These are phyloP conservation scores for Mycena olivaceomarginata DNA, from an alignment of 768 basidiomycete species.

Conservation along the genomic window DNA sequence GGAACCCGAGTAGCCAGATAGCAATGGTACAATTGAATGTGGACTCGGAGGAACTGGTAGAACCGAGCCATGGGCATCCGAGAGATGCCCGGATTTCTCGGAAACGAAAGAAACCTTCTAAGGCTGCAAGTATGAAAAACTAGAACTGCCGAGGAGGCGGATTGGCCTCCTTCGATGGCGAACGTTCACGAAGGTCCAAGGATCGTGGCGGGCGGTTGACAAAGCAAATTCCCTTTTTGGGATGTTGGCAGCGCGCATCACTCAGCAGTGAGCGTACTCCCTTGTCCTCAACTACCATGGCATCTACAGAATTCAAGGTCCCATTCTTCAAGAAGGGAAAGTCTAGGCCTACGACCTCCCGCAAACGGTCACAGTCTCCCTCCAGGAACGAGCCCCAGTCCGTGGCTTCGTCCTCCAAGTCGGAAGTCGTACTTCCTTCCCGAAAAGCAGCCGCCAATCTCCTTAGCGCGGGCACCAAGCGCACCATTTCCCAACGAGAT, in stretches of 20 bases:
- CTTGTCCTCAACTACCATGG: slow-evolving; percentile 56
- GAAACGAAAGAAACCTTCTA: slow-evolving; percentile 19
- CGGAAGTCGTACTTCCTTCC: slow-evolving; percentile 86
- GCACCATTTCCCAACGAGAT: slow-evolving; percentile 69
- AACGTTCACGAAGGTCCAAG: slow-evolving; percentile 27
- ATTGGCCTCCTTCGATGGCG: slow-evolving; percentile 18
- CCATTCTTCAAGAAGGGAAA: slow-evolving; percentile 95
- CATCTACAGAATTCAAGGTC: slow-evolving; percentile 69
- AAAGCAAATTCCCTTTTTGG: slow-evolving; percentile 5
- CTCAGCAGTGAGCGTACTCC: background rate
- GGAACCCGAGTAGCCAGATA: too few species aligned
- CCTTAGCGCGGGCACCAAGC: slow-evolving; percentile 86
- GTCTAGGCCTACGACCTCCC: slow-evolving; percentile 82
- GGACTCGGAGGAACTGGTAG: too few species aligned
- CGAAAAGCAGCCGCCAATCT: slow-evolving; percentile 82
- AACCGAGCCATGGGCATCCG: too few species aligned
- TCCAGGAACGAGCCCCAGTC: slow-evolving; percentile 52
- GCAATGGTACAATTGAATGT: too few species aligned
- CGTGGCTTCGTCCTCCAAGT: slow-evolving; percentile 67
- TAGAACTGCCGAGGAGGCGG: slow-evolving; percentile 31
- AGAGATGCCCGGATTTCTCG: slow-evolving; percentile 20
- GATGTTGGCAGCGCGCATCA: background rate
- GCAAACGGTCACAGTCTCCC: slow-evolving; percentile 88
- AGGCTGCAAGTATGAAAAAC: background rate
- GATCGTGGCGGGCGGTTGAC: slow-evolving; percentile 27